Evolutionary conservation across 768 basidiomycete genomes (phyloP), one percentile per base, ranked within the genome.

Genomic region (Panellus pusillus): DNA sequence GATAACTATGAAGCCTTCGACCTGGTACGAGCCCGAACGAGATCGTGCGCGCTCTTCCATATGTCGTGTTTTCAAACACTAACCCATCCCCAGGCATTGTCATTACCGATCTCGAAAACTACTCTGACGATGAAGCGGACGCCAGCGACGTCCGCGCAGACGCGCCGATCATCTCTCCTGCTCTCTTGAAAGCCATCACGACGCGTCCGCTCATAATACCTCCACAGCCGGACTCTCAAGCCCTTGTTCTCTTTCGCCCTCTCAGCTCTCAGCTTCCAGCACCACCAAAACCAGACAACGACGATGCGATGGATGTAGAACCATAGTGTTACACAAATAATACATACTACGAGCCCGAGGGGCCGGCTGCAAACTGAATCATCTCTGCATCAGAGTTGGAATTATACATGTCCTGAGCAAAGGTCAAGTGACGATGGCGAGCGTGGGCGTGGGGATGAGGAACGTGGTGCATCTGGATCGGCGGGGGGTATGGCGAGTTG

Each of bases 361-460:
- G 66, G 37, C 74, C 70, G 31, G 72, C 58, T 40, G 71, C 70
- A 55, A 76, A 82, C 46, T 79, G 74, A 51, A 82, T 72, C 64
- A 83, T 70, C 35, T 77, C 76, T 44, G 69, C 28, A 32, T 63
- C 61, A 61, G 66, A 14, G 64, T 73, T 72, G n/a, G 74, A 62
- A 52, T 17, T 36, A 20, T 78, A 78, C 20, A 74, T 61, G 49
- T 65, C 63, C 55, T 74, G 73, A 13, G 68, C 58, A 58, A 67
- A 67, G 53, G 69, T 72, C 61, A 84, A 77, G 61, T 85, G 84
- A 58, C 86, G 88, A 57, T 87, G 86, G 31, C 86, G 79, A 0
- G 87, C 83, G 61, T 90, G 87, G 0, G 87, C 86, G 53, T 89
- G 88, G 2, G 88, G 86, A 58, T 89, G 88, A 1, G 88, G 86